phyloP scores from a whole-genome alignment of 2,329 filamentous ascomycete species.

The Claviceps cyperi region DNA sequence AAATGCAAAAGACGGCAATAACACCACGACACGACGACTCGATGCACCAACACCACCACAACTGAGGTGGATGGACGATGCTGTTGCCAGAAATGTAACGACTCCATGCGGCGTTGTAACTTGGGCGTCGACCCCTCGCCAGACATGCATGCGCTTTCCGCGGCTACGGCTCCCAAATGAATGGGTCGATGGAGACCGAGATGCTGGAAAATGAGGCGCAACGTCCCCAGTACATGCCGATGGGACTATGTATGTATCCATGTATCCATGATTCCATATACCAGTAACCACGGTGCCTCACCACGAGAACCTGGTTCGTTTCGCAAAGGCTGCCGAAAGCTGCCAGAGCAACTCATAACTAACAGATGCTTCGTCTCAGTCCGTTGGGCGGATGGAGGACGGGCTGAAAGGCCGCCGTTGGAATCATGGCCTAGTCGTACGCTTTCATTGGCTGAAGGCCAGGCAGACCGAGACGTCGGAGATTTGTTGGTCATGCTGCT shows the following conservation, averaged over 20 bases:
- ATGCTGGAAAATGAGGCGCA: background rate
- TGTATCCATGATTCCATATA: background rate
- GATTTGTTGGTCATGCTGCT: background rate
- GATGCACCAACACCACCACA: too few species aligned
- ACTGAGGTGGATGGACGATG: too few species aligned
- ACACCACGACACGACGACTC: too few species aligned
- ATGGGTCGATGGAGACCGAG: background rate
- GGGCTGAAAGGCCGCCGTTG: background rate
- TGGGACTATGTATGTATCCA: background rate
- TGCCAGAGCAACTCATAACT: too few species aligned
- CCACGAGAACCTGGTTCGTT: background rate
- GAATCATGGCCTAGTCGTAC: background rate
- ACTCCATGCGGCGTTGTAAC: too few species aligned
- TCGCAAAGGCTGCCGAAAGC: slow-evolving; percentile 1
- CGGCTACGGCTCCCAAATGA: background rate
- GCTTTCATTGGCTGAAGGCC: background rate
- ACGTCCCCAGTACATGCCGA: background rate
- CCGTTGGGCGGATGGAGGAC: background rate
- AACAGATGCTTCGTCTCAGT: background rate
- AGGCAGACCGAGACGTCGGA: background rate
- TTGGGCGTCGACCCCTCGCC: too few species aligned
- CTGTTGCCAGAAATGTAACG: too few species aligned
- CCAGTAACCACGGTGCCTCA: background rate
- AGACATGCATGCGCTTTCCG: too few species aligned
- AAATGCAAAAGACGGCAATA: too few species aligned